Evolutionary conservation across 805 yeast genomes (phyloP).

Genomic region (Spathaspora hagerdaliae): DNA sequence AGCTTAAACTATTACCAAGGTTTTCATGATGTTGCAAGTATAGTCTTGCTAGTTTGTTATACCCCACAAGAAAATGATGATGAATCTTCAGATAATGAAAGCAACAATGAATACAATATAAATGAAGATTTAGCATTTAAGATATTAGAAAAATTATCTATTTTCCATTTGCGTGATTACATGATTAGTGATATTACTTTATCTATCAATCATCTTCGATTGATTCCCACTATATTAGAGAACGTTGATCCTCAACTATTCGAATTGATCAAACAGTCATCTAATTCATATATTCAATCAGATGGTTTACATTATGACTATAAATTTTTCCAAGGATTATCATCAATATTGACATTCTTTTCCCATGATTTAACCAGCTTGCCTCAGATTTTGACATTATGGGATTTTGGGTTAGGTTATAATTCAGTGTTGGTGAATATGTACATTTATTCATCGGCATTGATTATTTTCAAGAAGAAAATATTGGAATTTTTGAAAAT

Average conservation of each 20-base stretch:
- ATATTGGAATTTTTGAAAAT: conserved; percentile 28
- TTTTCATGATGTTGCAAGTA: conserved; percentile 79
- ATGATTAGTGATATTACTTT: conserved; percentile 70
- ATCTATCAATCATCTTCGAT: conserved; percentile 58
- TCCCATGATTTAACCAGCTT: conserved; percentile 62
- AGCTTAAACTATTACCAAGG: conserved; percentile 83
- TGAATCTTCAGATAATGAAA: conserved; percentile 13
- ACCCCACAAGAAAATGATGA: conserved; percentile 3
- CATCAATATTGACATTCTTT: conserved; percentile 73
- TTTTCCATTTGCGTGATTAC: conserved; percentile 73
- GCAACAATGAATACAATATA: conserved; percentile 5
- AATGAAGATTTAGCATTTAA: conserved; percentile 32
- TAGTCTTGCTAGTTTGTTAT: conserved; percentile 53
- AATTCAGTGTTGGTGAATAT: conserved; percentile 52
- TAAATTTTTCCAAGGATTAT: conserved; percentile 57
- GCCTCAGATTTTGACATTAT: conserved; percentile 50
- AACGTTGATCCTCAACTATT: conserved; percentile 45
- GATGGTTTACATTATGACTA: conserved; percentile 30
- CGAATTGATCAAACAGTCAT: conserved; percentile 36
- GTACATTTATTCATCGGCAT: conserved; percentile 57
- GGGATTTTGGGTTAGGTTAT: conserved; percentile 64
- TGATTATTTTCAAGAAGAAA: conserved; percentile 42
- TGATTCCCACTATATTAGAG: conserved; percentile 62
- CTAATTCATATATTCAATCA: conserved; percentile 18
- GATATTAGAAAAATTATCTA: conserved; percentile 53